phyloP scores from a whole-genome alignment of 352 stramenopile genomes.

The Phytophthora ramorum region DNA sequence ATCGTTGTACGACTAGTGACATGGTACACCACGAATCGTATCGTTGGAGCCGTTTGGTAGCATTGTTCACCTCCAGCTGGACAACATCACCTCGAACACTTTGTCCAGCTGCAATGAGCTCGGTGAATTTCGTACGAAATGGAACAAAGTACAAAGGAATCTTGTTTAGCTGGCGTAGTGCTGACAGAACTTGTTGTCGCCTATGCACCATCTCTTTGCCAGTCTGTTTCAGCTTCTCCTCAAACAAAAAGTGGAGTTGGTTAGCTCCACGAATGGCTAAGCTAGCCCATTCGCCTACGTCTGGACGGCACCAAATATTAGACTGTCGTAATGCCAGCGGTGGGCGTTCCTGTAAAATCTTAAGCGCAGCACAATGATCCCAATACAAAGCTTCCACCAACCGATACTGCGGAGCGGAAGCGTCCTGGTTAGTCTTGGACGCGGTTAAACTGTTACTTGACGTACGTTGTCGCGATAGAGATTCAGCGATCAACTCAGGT shows the following conservation, averaged over 20 bases:
- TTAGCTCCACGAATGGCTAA: conserved; percentile 67
- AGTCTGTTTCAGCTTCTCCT: conserved; percentile 55
- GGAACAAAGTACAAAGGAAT: conserved; percentile 64
- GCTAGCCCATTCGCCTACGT: conserved; percentile 75
- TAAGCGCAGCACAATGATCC: conserved; percentile 78
- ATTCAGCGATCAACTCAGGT: conserved; percentile 39
- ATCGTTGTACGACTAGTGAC: conserved; percentile 58
- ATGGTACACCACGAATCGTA: conserved; percentile 74
- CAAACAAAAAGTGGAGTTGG: conserved; percentile 73
- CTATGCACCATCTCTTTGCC: conserved; percentile 66
- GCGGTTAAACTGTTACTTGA: conserved; percentile 2
- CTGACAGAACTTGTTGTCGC: conserved; percentile 52
- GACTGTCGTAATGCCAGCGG: conserved; percentile 53
- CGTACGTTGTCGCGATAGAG: not conserved
- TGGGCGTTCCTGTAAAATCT: conserved; percentile 59
- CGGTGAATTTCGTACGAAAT: conserved; percentile 50
- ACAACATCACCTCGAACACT: conserved; percentile 75
- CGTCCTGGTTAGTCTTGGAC: conserved; percentile 11
- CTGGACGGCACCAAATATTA: conserved; percentile 75
- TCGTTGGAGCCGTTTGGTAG: conserved; percentile 57
- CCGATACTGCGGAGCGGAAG: conserved; percentile 24
- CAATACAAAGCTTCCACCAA: conserved; percentile 81
- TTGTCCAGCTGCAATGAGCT: conserved; percentile 62
- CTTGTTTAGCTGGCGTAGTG: conserved; percentile 63
- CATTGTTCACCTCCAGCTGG: conserved; percentile 69